Percentiles rank a stretch among this genome's conserved stretches.
Evolutionary conservation across 208 protist genomes (phyloP).

Genomic region (Trypanosoma vivax): DNA sequence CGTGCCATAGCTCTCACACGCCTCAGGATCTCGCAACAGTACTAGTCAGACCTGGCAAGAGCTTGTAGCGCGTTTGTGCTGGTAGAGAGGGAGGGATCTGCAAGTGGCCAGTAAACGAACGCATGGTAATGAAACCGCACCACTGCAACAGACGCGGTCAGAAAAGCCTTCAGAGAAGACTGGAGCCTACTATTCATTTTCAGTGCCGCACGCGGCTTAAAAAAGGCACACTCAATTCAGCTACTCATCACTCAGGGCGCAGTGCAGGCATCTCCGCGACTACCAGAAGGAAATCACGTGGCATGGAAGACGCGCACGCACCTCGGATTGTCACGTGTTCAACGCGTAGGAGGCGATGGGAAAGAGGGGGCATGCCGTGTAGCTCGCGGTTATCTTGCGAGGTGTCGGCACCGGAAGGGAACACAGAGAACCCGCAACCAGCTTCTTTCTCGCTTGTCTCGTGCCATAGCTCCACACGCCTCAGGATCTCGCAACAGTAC

Average conservation of each 20-base stretch:
- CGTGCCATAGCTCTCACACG: constrained; percentile 19
- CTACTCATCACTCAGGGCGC: constrained; percentile 7
- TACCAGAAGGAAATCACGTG: constrained; percentile 49
- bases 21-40: constrained; percentile 33
- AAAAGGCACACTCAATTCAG: constrained; percentile 27
- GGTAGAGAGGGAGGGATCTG: background rate
- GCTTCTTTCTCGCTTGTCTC: background rate
- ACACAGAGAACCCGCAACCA: background rate
- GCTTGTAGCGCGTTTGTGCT: constrained; percentile 18
- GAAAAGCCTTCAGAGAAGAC: constrained; percentile 3
- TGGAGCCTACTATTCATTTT: constrained; percentile 10
- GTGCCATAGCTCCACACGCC: background rate
- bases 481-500: background rate
- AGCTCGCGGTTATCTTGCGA: constrained; percentile 4
- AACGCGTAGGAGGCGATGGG: background rate
- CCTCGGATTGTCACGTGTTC: constrained; percentile 53
- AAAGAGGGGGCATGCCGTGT: background rate
- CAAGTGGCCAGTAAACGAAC: background rate
- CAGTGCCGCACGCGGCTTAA: constrained; percentile 14
- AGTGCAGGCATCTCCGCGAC: constrained; percentile 30
- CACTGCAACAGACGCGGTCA: background rate
- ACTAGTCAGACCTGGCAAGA: constrained; percentile 5
- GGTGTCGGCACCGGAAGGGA: constrained; percentile 14
- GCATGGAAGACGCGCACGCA: constrained; percentile 25
- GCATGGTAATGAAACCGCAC: background rate